Evolutionary conservation across 1,139 yeast genomes (phyloP).

Genomic region (Hemisphaericaspora xylanilytica): DNA sequence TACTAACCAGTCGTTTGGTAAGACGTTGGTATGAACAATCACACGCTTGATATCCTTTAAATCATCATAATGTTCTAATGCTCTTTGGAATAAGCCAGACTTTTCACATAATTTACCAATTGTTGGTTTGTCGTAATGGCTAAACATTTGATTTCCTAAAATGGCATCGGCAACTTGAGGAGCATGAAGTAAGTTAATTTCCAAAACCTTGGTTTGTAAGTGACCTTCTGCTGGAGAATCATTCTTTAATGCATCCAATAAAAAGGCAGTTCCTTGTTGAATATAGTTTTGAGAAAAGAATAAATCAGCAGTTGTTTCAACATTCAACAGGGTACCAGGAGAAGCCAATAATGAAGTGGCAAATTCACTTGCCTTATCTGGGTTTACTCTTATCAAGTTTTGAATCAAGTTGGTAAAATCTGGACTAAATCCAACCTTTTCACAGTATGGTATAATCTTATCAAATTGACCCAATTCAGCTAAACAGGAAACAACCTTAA

Average conservation of each 20-base stretch:
- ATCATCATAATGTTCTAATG: slow-evolving; percentile 93
- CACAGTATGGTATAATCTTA: slow-evolving; percentile 90
- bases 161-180: slow-evolving; percentile 99
- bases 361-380: slow-evolving; percentile 98
- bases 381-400: slow-evolving; percentile 84
- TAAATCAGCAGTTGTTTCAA: slow-evolving; percentile 88
- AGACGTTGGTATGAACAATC: slow-evolving; percentile 78
- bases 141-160: slow-evolving; percentile 91
- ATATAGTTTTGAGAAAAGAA: slow-evolving; percentile 92
- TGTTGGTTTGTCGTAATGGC: slow-evolving; percentile 91
- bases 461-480: slow-evolving; percentile 98
- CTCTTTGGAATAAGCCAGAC: slow-evolving; percentile 91
- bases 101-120: slow-evolving; percentile 92
- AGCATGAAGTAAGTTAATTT: slow-evolving; percentile 89
- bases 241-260: slow-evolving; percentile 91
- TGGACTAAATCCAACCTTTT: slow-evolving; percentile 84
- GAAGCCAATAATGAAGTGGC: slow-evolving; percentile 79
- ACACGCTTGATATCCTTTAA: slow-evolving; percentile 94
- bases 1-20: slow-evolving; percentile 94
- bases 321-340: slow-evolving; percentile 63
- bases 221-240: slow-evolving; percentile 96
- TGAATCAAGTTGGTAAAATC: slow-evolving; percentile 89
- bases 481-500: slow-evolving; percentile 86
- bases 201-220: slow-evolving; percentile 90
- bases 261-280: slow-evolving; percentile 98